Evolutionary conservation across 352 stramenopile species (phyloP).

Genomic region (Globisporangium uncinulatum): DNA sequence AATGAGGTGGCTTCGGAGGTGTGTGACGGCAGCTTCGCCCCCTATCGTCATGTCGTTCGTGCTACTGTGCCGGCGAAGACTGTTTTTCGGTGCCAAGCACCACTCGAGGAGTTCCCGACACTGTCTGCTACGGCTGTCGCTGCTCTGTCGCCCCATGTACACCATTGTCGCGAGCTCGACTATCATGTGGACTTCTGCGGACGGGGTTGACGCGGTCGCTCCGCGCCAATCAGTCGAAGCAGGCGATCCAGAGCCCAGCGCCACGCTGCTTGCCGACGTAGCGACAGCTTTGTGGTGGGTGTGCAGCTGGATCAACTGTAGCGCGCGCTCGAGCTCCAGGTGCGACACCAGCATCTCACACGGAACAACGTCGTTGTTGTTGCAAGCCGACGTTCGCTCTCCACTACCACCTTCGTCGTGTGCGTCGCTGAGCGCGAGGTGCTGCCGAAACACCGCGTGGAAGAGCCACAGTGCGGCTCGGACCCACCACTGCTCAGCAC

Average conservation of each 20-base stretch:
- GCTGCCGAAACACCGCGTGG: conserved; percentile 37
- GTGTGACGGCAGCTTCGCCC: neutral
- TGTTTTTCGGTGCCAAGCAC: conserved; percentile 15
- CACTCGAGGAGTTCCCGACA: conserved; percentile 28
- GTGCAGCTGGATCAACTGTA: conserved; percentile 26
- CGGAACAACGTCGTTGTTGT: conserved; percentile 2
- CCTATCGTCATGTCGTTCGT: neutral
- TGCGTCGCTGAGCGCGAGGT: conserved; percentile 7
- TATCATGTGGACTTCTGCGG: conserved; percentile 12
- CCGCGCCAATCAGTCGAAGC: neutral
- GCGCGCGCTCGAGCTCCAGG: conserved; percentile 27
- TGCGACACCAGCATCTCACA: conserved; percentile 37
- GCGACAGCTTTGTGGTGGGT: conserved; percentile 19
- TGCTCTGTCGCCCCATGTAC: conserved; percentile 27
- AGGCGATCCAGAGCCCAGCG: conserved; percentile 4
- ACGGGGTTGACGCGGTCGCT: conserved; percentile 2
- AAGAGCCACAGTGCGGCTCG: conserved; percentile 39
- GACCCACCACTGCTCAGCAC: conserved; percentile 16
- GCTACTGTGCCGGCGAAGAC: neutral
- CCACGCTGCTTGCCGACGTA: conserved; percentile 12
- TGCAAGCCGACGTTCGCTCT: neutral
- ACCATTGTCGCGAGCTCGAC: conserved; percentile 23
- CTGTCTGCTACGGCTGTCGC: conserved; percentile 15
- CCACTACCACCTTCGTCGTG: neutral
- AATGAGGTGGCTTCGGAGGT: conserved; percentile 11